Evolutionary conservation across 306 rosid genomes (phyloP).

Genomic region (Styphnolobium japonicum): DNA sequence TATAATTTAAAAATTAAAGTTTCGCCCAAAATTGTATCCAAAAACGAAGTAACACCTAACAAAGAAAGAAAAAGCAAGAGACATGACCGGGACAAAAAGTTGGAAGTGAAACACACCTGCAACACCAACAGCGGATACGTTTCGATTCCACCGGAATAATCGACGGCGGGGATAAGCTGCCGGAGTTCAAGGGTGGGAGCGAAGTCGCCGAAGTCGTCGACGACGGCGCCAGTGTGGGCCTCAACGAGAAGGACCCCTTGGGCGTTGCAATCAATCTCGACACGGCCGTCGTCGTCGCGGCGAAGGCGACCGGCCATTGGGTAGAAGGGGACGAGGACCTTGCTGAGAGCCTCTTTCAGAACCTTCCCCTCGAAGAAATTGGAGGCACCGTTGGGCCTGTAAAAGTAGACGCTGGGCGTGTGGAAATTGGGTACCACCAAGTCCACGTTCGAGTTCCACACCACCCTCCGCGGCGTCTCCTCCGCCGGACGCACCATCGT

Average conservation of each 20-base stretch:
- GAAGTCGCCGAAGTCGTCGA: constrained; percentile 82
- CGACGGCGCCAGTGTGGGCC: constrained; percentile 47
- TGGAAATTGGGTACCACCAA: constrained; percentile 63
- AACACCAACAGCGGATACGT: constrained; percentile 59
- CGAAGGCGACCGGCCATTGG: constrained; percentile 84
- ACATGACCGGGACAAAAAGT: too few species aligned
- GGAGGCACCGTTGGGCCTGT: constrained; percentile 37
- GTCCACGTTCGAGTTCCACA: constrained; percentile 87
- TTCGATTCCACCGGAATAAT: constrained; percentile 66
- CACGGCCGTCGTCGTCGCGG: constrained; percentile 72
- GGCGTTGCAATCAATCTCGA: constrained; percentile 68
- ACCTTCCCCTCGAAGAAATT: constrained; percentile 56
- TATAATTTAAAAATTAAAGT: too few species aligned
- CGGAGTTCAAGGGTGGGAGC: constrained; percentile 76
- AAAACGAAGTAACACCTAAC: too few species aligned
- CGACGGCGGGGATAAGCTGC: constrained; percentile 68
- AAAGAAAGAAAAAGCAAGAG: not conserved
- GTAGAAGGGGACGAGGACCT: constrained; percentile 68
- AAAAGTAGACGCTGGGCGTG: constrained; percentile 81
- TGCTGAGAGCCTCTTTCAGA: constrained; percentile 61
- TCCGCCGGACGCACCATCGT: constrained; percentile 69
- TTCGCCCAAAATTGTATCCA: too few species aligned
- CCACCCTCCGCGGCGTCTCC: constrained; percentile 45
- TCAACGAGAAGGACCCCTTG: constrained; percentile 75
- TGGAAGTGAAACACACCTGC: constrained; percentile 64